Conservation (phyloP, 345 rosid species). For the Ceriops tagal region DNA sequence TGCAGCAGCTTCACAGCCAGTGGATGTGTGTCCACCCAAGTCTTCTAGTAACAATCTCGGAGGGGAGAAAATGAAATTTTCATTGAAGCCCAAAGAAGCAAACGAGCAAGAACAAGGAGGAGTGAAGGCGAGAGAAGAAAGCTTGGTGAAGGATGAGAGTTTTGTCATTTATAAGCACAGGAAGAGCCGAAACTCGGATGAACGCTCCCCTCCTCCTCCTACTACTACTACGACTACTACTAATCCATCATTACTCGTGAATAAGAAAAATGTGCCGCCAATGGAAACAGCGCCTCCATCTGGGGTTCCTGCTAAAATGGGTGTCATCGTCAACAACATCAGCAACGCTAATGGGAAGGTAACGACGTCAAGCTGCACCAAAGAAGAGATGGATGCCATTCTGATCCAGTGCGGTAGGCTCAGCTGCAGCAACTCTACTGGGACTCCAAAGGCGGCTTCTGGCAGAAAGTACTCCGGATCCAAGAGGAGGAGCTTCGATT, state of each 20-base stretch:
- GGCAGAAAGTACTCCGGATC: conserved; percentile 67
- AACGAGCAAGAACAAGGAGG: background rate
- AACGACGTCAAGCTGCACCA: conserved; percentile 57
- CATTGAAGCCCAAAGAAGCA: background rate
- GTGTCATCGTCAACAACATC: background rate
- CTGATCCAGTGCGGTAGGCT: conserved; percentile 93
- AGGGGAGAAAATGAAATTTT: no score
- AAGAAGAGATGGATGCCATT: conserved; percentile 91
- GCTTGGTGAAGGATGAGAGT: conserved; percentile 51
- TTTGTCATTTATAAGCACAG: conserved; percentile 73
- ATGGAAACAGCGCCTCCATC: conserved; percentile 3
- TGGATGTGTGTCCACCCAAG: background rate
- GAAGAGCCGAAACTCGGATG: conserved; percentile 61
- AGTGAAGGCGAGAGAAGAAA: conserved; percentile 14
- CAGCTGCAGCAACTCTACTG: conserved; percentile 75
- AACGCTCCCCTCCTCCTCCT: conserved; percentile 17
- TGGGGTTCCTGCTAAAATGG: conserved; percentile 12
- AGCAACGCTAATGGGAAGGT: conserved; percentile 12
- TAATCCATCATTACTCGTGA: no score
- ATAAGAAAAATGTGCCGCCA: background rate
- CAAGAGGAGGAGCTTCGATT: conserved; percentile 88
- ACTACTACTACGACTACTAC: no score
- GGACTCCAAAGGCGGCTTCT: conserved; percentile 29
- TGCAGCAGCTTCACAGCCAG: conserved; percentile 12
- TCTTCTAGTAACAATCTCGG: background rate